Evolutionary conservation across 192 early-diverging fungal species (phyloP).

Genomic region (Backusella macrospora): DNA sequence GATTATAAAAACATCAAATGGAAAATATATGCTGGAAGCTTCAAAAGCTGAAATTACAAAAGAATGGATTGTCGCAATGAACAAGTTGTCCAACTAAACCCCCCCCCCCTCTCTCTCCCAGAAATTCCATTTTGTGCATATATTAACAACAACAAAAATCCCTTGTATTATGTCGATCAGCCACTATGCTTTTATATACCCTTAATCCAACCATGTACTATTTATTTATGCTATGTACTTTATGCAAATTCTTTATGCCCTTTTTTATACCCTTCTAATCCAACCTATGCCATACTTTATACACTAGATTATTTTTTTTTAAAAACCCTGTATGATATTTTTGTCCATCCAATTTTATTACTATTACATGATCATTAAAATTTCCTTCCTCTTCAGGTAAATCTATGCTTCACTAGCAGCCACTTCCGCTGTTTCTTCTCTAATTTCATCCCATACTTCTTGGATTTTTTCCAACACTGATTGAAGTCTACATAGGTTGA

Average conservation of each 20-base stretch:
- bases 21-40: conserved; percentile 3
- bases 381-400: background rate
- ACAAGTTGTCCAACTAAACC: background rate
- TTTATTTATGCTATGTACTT: too few species aligned
- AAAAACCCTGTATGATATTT: too few species aligned
- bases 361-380: too few species aligned
- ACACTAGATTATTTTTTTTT: too few species aligned
- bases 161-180: too few species aligned
- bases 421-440: conserved; percentile 20
- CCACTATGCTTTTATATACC: too few species aligned
- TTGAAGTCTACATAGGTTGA: conserved; percentile 19
- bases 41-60: background rate
- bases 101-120: background rate
- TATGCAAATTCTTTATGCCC: too few species aligned
- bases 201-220: too few species aligned
- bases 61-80: conserved; percentile 7
- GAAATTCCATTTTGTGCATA: background rate
- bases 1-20: background rate
- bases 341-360: background rate
- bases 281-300: too few species aligned
- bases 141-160: too few species aligned
- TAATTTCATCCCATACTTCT: conserved; percentile 36
- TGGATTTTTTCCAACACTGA: conserved; percentile 12
- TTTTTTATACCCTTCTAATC: too few species aligned
- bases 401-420: background rate